Base-by-base conservation (phyloP, 177 flowering plant species). In the Telopea speciosissima region DNA sequence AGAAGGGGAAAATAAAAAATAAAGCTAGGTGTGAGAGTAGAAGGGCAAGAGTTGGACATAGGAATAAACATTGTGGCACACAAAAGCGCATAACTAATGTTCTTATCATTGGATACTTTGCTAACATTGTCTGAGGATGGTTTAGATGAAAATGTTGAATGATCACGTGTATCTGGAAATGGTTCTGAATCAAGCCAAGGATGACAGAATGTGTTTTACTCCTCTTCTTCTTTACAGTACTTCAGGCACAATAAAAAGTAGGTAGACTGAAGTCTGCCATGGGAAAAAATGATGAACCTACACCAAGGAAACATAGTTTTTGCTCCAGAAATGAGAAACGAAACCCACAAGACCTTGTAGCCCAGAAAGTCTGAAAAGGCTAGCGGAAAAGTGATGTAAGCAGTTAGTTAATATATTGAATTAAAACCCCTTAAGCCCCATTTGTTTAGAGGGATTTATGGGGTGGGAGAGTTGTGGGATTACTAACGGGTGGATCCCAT, bases 51-150 rank as follows among this genome's bases (percentile, higher is more conserved):
- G n/a, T n/a, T n/a, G n/a, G n/a, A n/a, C n/a, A n/a, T n/a, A n/a
- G n/a, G n/a, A n/a, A n/a, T n/a, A n/a, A n/a, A n/a, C n/a, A n/a
- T n/a, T n/a, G n/a, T n/a, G n/a, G n/a, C n/a, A n/a, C n/a, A n/a
- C n/a, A n/a, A n/a, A n/a, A n/a, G n/a, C n/a, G n/a, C 89, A 69
- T 54, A 72, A 72, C 79, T 87, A 67, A 49, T 42, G 66, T 78
- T 83, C 68, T 88, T 94, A 75, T 88, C 88, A 81, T 92, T 88
- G 0, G 93, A 87, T 24, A 70, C 82, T 81, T 87, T 88, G 73
- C 79, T 70, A 52, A 66, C 72, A 75, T 88, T 88, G 70, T 87
- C 92, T 6, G 89, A 88, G 72, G 85, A 78, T 22, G 87, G 85
- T 3, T 86, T 81, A 13, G 87, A 78, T 13, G 86, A 80, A 49